A percentile compares a stretch with the other conserved stretches of the same genome.
phyloP scores from a whole-genome alignment of 129 eudicot genomes.

The Pittosporum tobira region DNA sequence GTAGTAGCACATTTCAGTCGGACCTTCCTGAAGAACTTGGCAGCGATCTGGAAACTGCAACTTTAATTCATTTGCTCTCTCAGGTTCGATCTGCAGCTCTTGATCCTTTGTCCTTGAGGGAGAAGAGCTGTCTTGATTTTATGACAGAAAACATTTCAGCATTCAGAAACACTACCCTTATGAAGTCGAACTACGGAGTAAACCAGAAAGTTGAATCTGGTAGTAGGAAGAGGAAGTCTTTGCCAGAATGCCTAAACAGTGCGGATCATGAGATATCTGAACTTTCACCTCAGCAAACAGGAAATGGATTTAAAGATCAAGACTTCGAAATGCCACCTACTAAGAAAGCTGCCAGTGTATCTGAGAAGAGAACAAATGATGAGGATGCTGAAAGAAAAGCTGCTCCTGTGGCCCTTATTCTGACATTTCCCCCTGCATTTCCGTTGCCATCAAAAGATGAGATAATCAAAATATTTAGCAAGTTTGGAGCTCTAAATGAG shows the following conservation, averaged over 20 bases:
- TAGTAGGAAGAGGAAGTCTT: too few relatives aligned
- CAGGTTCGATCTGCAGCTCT: conserved; percentile 44
- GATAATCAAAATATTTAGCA: conserved; percentile 14
- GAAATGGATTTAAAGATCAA: too few relatives aligned
- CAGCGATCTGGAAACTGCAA: too few relatives aligned
- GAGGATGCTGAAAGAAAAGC: conserved; percentile 4
- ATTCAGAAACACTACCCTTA: conserved; percentile 34
- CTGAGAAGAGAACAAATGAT: background rate
- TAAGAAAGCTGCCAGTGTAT: too few relatives aligned
- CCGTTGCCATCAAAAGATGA: conserved; percentile 35
- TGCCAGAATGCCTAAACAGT: too few relatives aligned
- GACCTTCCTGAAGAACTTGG: background rate
- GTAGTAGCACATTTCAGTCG: conserved; percentile 14
- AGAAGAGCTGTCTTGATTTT: conserved; percentile 21
- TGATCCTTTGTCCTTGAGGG: conserved; percentile 30
- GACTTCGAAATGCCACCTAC: too few relatives aligned
- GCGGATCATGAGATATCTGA: too few relatives aligned
- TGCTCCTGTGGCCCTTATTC: conserved; percentile 18
- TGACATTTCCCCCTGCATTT: conserved; percentile 25
- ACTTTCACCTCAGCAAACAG: too few relatives aligned
- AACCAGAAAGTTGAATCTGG: conserved; percentile 8
- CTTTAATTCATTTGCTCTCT: conserved; percentile 26
- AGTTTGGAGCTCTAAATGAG: conserved; percentile 26
- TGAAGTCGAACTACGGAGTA: too few relatives aligned
- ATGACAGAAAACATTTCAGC: conserved; percentile 33